phyloP scores from a whole-genome alignment of 306 rosid genomes.

The Prinsepia uniflora region DNA sequence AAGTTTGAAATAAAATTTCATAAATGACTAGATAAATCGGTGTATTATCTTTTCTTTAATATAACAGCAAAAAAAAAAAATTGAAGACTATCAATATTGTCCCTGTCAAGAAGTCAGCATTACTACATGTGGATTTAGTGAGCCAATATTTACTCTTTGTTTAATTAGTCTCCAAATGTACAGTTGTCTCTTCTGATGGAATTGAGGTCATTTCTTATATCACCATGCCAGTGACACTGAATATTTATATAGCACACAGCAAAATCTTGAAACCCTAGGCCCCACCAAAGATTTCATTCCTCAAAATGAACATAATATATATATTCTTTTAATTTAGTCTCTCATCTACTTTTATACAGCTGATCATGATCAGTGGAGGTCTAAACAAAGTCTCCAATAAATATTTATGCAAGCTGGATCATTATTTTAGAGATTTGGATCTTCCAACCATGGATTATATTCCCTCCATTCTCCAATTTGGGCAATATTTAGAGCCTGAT shows the following conservation, averaged over 20 bases:
- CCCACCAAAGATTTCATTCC: conserved; percentile 14
- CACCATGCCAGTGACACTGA: conserved; percentile 5
- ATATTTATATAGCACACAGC: not conserved
- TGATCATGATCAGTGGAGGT: not conserved
- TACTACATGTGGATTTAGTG: conserved; percentile 8
- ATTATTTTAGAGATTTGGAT: conserved; percentile 8
- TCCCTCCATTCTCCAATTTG: conserved; percentile 18
- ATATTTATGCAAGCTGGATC: not conserved
- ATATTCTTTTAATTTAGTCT: not conserved
- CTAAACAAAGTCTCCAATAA: not conserved
- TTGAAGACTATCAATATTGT: not conserved
- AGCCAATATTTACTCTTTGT: not conserved
- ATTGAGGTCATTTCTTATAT: conserved; percentile 24
- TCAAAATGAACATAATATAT: not conserved
- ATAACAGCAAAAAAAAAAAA: no score
- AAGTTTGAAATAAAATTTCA: no score
- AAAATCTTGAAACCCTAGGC: conserved; percentile 22
- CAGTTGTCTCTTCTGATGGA: not conserved
- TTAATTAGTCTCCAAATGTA: conserved; percentile 23
- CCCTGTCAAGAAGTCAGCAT: not conserved
- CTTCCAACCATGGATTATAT: conserved; percentile 28
- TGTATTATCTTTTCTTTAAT: no score
- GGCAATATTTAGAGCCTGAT: conserved; percentile 19
- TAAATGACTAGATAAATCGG: no score
- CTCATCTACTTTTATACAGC: no score